Evolutionary conservation across 345 rosid species (phyloP).

Genomic region (Lenwebbia sp.): DNA sequence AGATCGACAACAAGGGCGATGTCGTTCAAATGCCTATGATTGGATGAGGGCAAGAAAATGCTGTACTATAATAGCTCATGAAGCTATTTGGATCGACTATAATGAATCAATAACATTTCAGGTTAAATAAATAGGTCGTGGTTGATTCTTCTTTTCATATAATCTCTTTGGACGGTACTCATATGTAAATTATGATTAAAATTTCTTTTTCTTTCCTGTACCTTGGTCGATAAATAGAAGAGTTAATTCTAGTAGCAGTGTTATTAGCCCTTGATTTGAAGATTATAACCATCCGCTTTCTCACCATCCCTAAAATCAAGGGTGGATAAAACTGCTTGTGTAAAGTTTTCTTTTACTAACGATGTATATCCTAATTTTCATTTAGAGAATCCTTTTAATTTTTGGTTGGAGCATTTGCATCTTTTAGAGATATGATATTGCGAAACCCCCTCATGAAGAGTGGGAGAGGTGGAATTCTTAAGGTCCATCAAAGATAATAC

Average conservation of each 20-base stretch:
- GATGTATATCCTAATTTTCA: not conserved
- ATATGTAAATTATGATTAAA: too few relatives aligned
- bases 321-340: too few relatives aligned
- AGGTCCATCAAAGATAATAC: too few relatives aligned
- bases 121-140: not conserved
- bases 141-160: not conserved
- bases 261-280: fast-evolving
- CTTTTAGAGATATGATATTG: not conserved
- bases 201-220: too few relatives aligned
- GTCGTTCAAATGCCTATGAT: not conserved
- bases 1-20: not conserved
- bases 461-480: too few relatives aligned
- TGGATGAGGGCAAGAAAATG: not conserved
- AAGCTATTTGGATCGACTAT: not conserved
- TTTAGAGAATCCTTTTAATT: not conserved
- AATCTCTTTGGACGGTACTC: too few relatives aligned
- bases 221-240: fast-evolving
- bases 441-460: too few relatives aligned
- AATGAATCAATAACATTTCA: not conserved
- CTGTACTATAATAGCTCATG: not conserved
- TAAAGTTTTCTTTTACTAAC: not conserved
- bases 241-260: not conserved
- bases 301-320: too few relatives aligned
- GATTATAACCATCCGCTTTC: not conserved
- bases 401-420: not conserved